Evolutionary conservation across 257 asterid genomes (phyloP), one percentile per base, ranked within the genome.

Genomic region (Linaria vulgaris): DNA sequence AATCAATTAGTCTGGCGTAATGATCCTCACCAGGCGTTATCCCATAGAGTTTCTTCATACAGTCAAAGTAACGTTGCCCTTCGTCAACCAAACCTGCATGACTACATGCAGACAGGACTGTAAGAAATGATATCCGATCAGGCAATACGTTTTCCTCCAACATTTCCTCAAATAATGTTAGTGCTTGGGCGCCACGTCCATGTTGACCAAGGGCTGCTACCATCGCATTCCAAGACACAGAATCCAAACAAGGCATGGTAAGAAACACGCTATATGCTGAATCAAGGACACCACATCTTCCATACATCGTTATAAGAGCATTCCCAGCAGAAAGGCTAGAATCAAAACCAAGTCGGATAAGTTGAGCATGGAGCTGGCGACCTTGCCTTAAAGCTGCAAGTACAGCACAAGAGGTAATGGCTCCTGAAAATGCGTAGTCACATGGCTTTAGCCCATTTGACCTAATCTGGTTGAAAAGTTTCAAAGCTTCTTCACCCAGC

Each of bases 211-310:
- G 64, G 53, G 90, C 95, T 25, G 95, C 85, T 55, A 86, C 74
- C 82, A 86, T 83, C 5, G 95, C 90, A 72, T 86, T 86, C 95
- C 95, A 86, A 63, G 95, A 86, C 23, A 86, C 86, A 3, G 87
- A 68, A 72, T 83, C 95, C 61, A 81, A 58, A 66, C 63, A 79
- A 61, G 88, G 82, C 88, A 83, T 77, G 21, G 81, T 73, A 53
- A 71, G 73, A 61, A 86, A 86, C 66, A 74, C 63, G 5, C 11
- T 38, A 8, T 64, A 69, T 24, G 90, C 88, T 39, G 75, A 84
- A 63, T 83, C 80, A 56, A 86, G 81, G 25, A 70, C 86, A 43
- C 95, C 95, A 58, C 90, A 86, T 64, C 86, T 69, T 1, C 85
- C 82, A 58, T 83, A 83, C 87, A 86, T 83, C 22, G 95, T 81